Percentiles rank a stretch among this genome's conserved stretches.
These are phyloP conservation scores for Candida suzukii DNA, from an alignment of 805 yeast species.

Conservation along the genomic window DNA sequence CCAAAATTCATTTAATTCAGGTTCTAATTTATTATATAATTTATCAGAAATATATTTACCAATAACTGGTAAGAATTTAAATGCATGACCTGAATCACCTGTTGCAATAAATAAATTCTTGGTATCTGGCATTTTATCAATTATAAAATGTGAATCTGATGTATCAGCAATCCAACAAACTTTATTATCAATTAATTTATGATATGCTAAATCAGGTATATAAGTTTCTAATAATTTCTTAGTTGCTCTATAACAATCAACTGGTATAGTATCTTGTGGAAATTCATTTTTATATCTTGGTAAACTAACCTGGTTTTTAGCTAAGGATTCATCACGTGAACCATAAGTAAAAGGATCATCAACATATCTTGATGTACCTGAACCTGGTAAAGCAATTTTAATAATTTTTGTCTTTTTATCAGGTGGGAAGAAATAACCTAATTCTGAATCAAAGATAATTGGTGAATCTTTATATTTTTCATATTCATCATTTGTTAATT, in stretches of 20 bases:
- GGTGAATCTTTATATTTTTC: slow-evolving; percentile 31
- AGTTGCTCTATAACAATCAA: slow-evolving; percentile 21
- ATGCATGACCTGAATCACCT: slow-evolving; percentile 44
- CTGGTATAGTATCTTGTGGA: slow-evolving; percentile 32
- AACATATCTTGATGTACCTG: slow-evolving; percentile 23
- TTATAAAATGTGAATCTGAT: slow-evolving; percentile 31
- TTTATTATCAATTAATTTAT: slow-evolving; percentile 26
- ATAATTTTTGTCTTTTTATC: slow-evolving; percentile 29
- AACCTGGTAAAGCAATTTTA: slow-evolving; percentile 33
- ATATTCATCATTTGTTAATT: slow-evolving; percentile 29
- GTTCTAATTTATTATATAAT: slow-evolving; percentile 22
- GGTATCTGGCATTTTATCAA: slow-evolving; percentile 30
- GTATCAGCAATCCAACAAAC: slow-evolving; percentile 36
- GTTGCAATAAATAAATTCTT: slow-evolving; percentile 31
- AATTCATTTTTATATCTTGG: slow-evolving; percentile 30
- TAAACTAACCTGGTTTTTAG: slow-evolving; percentile 19
- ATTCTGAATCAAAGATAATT: slow-evolving; percentile 35
- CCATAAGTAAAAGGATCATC: slow-evolving; percentile 11
- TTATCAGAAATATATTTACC: slow-evolving; percentile 34
- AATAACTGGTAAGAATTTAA: slow-evolving; percentile 38
- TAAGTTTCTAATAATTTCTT: slow-evolving; percentile 24
- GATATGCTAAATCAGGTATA: slow-evolving; percentile 34
- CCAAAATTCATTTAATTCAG: slow-evolving; percentile 21
- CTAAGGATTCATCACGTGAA: neutral
- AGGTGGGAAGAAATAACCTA: slow-evolving; percentile 46